phyloP scores from a whole-genome alignment of 2,329 filamentous ascomycete species.

The Trichoderma oligosporum region DNA sequence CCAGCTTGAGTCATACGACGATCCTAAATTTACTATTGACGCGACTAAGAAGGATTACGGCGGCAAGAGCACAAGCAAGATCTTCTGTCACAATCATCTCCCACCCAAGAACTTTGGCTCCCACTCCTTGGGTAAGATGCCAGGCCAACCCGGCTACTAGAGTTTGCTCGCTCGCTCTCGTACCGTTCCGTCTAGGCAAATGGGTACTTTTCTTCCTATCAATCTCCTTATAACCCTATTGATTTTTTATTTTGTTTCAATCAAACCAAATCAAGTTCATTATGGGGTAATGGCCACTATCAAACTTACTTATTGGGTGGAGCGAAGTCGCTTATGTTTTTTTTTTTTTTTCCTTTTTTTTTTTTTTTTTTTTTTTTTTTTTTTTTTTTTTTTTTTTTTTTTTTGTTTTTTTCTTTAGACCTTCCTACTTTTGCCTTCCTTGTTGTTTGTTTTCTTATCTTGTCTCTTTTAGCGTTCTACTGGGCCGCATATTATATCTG shows the following conservation, averaged over 20 bases:
- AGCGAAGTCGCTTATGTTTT: background rate
- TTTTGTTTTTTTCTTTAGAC: background rate
- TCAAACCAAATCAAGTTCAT: background rate
- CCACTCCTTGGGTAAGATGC: conserved; percentile 54
- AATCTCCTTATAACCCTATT: background rate
- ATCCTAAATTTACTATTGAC: conserved; percentile 59
- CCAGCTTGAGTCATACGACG: conserved; percentile 66
- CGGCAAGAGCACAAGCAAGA: conserved; percentile 43
- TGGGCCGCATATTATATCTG: background rate
- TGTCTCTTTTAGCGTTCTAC: background rate
- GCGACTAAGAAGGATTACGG: conserved; percentile 52
- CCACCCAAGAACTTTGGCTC: conserved; percentile 44
- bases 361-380: background rate
- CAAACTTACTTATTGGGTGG: background rate
- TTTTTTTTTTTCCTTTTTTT: background rate
- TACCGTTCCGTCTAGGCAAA: background rate
- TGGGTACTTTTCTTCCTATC: background rate
- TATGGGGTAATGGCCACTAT: too few species aligned
- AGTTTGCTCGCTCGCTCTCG: too few species aligned
- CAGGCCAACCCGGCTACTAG: conserved; percentile 53
- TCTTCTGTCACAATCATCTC: conserved; percentile 57
- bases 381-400: background rate
- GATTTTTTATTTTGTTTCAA: background rate
- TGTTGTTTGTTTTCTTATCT: too few species aligned
- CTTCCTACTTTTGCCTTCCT: too few species aligned